These are phyloP conservation scores for Lichtheimia ramosa DNA, from an alignment of 371 early-diverging fungal genomes.

Conservation along the genomic window DNA sequence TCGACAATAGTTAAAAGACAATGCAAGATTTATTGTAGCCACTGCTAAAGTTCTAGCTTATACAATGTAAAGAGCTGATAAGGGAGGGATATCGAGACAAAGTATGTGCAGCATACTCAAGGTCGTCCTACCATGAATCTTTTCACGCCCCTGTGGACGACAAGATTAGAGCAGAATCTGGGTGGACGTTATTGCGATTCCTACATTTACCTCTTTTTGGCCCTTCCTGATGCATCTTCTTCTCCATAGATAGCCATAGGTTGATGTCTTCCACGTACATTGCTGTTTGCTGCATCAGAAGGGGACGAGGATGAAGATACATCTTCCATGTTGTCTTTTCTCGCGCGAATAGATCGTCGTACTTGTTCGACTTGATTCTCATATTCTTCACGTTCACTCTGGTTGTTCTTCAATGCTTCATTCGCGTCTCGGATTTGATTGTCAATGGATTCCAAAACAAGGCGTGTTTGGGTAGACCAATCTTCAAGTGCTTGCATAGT, in stretches of 20 bases:
- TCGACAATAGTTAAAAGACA: too few relatives aligned
- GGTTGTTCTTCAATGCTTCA: slow-evolving; percentile 55
- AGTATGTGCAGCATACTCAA: slow-evolving; percentile 1
- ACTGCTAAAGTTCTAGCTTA: too few relatives aligned
- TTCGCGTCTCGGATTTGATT: slow-evolving; percentile 60
- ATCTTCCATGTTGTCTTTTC: slow-evolving; percentile 11
- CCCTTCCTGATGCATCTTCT: slow-evolving; percentile 13
- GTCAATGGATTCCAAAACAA: slow-evolving; percentile 67
- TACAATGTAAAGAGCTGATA: too few relatives aligned
- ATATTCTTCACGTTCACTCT: slow-evolving; percentile 51
- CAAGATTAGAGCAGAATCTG: background rate
- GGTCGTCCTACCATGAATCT: slow-evolving; percentile 35
- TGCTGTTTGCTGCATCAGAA: background rate
- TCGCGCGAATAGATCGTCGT: slow-evolving; percentile 37
- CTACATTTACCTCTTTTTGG: slow-evolving; percentile 18
- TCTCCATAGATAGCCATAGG: slow-evolving; percentile 1
- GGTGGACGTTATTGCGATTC: background rate
- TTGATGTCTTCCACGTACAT: slow-evolving; percentile 1
- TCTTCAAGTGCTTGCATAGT: slow-evolving; percentile 54
- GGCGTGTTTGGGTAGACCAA: slow-evolving; percentile 63
- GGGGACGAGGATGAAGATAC: slow-evolving; percentile 2
- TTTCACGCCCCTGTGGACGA: slow-evolving; percentile 35
- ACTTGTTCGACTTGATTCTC: slow-evolving; percentile 44
- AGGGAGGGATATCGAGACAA: too few relatives aligned
- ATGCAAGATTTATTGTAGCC: too few relatives aligned